These are phyloP conservation scores for Claviceps purpurea DNA, from an alignment of 2,329 filamentous ascomycete species.

Conservation along the genomic window DNA sequence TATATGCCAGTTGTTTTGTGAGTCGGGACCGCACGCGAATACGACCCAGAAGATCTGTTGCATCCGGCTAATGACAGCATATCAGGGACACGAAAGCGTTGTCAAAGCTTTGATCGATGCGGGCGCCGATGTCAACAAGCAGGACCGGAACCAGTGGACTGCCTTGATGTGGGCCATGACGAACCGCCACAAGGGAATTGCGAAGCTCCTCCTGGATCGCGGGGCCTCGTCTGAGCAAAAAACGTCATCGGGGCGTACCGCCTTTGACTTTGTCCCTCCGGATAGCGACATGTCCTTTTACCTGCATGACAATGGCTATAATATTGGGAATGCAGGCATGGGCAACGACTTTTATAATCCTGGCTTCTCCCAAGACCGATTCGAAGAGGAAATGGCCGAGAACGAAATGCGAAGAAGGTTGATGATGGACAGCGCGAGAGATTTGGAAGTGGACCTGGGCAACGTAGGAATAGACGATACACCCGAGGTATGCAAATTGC, in stretches of 20 bases:
- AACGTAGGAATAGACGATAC: conserved; percentile 94
- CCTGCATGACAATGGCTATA: conserved; percentile 86
- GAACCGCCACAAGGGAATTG: conserved; percentile 90
- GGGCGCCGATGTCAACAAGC: conserved; percentile 78
- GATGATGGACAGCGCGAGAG: conserved; percentile 99
- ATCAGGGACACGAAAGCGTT: conserved; percentile 73
- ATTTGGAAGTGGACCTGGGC: conserved; percentile 89
- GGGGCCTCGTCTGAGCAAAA: conserved; percentile 93
- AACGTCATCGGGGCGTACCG: conserved; percentile 84
- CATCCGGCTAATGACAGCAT: neutral
- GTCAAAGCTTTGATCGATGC: conserved; percentile 74
- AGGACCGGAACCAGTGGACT: conserved; percentile 95
- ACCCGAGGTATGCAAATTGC: conserved; percentile 53
- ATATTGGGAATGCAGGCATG: conserved; percentile 66
- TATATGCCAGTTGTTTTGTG: conserved; percentile 97
- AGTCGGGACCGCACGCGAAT: conserved; percentile 18
- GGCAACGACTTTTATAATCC: conserved; percentile 87
- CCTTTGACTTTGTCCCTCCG: conserved; percentile 88
- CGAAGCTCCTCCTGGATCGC: conserved; percentile 81
- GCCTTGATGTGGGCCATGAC: conserved; percentile 99
- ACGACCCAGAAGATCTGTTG: neutral
- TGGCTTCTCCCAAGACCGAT: conserved; percentile 82
- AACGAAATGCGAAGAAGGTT: conserved; percentile 89
- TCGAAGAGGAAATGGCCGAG: conserved; percentile 95
- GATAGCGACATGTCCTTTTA: conserved; percentile 96